A percentile compares a stretch with the other conserved stretches of the same genome.
phyloP scores from a whole-genome alignment of 148 eudicot genomes.

The Suaeda aralocaspica region DNA sequence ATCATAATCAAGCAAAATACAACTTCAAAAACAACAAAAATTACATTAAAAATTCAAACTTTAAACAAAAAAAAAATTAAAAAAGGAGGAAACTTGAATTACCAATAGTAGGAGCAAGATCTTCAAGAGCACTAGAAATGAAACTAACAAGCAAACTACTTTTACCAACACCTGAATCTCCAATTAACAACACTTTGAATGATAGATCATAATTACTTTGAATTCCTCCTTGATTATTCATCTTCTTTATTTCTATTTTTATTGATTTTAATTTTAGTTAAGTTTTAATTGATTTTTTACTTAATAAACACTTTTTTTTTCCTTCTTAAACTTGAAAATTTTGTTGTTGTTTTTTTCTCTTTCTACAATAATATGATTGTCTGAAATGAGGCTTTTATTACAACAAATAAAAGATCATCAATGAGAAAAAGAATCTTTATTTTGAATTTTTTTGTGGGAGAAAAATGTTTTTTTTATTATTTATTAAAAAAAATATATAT shows the following conservation, averaged over 20 bases:
- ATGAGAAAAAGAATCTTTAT: not conserved
- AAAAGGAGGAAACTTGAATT: slow-evolving; percentile 1
- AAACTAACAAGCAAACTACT: slow-evolving; percentile 61
- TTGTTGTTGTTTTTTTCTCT: not conserved
- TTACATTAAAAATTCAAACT: no score
- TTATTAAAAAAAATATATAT: no score
- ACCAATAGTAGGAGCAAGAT: slow-evolving; percentile 94
- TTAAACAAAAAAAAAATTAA: not conserved
- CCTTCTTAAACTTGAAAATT: not conserved
- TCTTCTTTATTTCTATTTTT: slow-evolving; percentile 22
- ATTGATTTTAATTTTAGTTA: no score
- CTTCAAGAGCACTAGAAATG: slow-evolving; percentile 54
- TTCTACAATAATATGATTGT: not conserved
- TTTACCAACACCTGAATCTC: slow-evolving; percentile 77
- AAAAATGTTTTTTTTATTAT: no score
- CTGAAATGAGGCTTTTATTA: not conserved
- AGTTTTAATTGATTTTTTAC: not conserved
- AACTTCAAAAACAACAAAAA: not conserved
- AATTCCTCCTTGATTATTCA: slow-evolving; percentile 35
- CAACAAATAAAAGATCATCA: not conserved
- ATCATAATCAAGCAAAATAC: not conserved
- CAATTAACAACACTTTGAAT: slow-evolving; percentile 69
- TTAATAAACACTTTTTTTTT: not conserved
- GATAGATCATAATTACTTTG: slow-evolving; percentile 55
- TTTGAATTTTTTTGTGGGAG: not conserved